Evolutionary conservation across 306 rosid genomes (phyloP).

Genomic region (Parietaria judaica): DNA sequence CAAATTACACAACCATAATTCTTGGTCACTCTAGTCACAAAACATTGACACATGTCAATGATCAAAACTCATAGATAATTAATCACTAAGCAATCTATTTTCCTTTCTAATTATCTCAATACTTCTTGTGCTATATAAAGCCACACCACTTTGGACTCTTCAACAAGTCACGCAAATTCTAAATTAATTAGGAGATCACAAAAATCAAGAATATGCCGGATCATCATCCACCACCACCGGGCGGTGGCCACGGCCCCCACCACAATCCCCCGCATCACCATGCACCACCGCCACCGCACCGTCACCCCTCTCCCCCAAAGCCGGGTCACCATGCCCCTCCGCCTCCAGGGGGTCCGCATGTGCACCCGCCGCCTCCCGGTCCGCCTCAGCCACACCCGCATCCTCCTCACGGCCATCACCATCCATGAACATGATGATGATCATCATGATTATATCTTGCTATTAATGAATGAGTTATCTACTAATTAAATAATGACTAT

Average conservation of each 20-base stretch:
- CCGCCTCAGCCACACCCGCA: conserved; percentile 35
- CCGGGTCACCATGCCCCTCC: conserved; percentile 30
- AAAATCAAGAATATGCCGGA: conserved; percentile 22
- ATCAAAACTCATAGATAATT: too few species aligned
- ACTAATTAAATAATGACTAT: too few species aligned
- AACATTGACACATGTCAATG: not conserved
- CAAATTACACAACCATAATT: not conserved
- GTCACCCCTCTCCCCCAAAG: conserved; percentile 25
- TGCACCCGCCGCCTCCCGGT: conserved; percentile 8
- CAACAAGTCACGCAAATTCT: not conserved
- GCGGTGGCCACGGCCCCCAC: conserved; percentile 17
- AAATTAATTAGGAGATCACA: not conserved
- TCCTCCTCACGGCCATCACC: conserved; percentile 10
- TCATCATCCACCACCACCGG: conserved; percentile 34
- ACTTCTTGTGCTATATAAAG: not conserved
- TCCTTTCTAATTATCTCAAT: too few species aligned
- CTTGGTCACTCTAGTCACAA: not conserved
- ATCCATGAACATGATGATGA: not conserved
- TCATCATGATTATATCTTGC: not conserved
- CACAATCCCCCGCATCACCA: conserved; percentile 26
- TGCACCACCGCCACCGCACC: conserved; percentile 13
- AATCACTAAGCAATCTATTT: too few species aligned
- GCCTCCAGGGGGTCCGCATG: conserved; percentile 15
- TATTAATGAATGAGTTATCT: not conserved
- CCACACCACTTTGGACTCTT: not conserved